A percentile compares a stretch with the other conserved stretches of the same genome.
Evolutionary conservation across 2,329 filamentous ascomycete genomes (phyloP).

Genomic region (Pseudogymnoascus sp.): DNA sequence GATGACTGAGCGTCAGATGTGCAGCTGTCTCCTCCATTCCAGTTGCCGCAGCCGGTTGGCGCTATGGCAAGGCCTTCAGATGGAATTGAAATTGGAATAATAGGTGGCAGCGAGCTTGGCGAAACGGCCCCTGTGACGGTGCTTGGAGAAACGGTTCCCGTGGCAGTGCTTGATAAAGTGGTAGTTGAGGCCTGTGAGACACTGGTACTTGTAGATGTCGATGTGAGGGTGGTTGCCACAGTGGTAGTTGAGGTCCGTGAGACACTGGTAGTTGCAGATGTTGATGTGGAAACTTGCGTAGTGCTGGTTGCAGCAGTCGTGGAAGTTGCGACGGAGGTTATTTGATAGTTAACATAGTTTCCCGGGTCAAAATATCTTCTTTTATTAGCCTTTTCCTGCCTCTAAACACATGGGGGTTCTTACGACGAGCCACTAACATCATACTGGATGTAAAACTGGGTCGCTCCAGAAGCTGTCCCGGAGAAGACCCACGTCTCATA

Average conservation of each 20-base stretch:
- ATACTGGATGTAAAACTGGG: constrained; percentile 26
- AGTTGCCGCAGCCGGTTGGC: constrained; percentile 26
- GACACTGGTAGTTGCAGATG: background rate
- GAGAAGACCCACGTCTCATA: constrained; percentile 27
- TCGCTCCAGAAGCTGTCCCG: constrained; percentile 23
- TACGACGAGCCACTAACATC: constrained; percentile 23
- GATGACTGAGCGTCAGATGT: constrained; percentile 16
- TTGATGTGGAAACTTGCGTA: background rate
- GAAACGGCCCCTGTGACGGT: constrained; percentile 9
- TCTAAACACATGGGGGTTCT: constrained; percentile 9
- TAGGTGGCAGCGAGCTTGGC: constrained; percentile 19
- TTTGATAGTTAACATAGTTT: constrained; percentile 23
- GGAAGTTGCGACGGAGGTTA: constrained; percentile 13
- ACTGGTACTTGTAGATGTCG: background rate
- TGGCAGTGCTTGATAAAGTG: background rate
- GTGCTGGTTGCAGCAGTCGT: constrained; percentile 1
- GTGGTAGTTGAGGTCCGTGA: background rate
- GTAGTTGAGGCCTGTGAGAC: background rate
- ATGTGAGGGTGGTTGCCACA: background rate
- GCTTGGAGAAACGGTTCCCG: background rate
- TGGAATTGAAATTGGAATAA: constrained; percentile 22
- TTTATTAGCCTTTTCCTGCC: background rate
- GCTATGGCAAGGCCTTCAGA: constrained; percentile 20
- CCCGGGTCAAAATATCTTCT: constrained; percentile 24
- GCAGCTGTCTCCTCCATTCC: constrained; percentile 26